Evolutionary conservation across 2,329 filamentous ascomycete genomes (phyloP).

Genomic region (Dendrostoma leiphaemia): DNA sequence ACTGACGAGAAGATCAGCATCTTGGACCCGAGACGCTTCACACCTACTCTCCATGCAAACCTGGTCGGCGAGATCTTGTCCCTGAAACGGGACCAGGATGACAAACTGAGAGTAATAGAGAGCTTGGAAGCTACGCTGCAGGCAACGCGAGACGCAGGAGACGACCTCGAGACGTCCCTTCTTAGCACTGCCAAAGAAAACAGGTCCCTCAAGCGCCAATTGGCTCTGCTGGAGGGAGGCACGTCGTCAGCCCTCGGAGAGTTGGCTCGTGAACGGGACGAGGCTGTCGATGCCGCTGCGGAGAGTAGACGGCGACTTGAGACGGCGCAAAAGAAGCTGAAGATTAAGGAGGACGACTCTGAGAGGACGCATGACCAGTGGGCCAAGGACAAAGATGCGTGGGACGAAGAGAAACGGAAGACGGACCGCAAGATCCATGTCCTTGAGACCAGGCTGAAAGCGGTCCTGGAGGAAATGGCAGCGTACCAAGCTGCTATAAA

Average conservation of each 20-base stretch:
- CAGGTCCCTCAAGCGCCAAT: conserved; percentile 77
- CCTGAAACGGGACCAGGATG: conserved; percentile 84
- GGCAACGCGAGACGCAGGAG: conserved; percentile 69
- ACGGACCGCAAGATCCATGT: conserved; percentile 84
- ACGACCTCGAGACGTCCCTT: conserved; percentile 62
- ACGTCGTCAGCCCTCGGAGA: conserved; percentile 83
- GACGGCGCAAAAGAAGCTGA: conserved; percentile 70
- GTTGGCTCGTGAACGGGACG: conserved; percentile 80
- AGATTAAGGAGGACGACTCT: conserved; percentile 79
- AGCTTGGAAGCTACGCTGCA: conserved; percentile 75
- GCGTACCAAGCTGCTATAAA: conserved; percentile 57
- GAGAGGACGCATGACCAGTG: conserved; percentile 76
- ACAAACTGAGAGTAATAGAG: conserved; percentile 84
- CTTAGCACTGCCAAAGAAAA: conserved; percentile 69
- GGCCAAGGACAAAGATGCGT: conserved; percentile 79
- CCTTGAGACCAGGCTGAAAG: conserved; percentile 82
- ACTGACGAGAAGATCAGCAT: conserved; percentile 70
- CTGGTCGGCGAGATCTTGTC: conserved; percentile 91
- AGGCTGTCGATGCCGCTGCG: conserved; percentile 67
- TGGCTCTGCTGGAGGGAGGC: conserved; percentile 83
- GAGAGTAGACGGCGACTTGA: conserved; percentile 81
- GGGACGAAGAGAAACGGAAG: conserved; percentile 79
- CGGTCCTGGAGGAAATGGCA: conserved; percentile 83
- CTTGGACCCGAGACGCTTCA: conserved; percentile 88
- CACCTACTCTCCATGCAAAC: conserved; percentile 90